Evolutionary conservation across 140 eudicot species (phyloP).

Genomic region (Oenanthe javanica): DNA sequence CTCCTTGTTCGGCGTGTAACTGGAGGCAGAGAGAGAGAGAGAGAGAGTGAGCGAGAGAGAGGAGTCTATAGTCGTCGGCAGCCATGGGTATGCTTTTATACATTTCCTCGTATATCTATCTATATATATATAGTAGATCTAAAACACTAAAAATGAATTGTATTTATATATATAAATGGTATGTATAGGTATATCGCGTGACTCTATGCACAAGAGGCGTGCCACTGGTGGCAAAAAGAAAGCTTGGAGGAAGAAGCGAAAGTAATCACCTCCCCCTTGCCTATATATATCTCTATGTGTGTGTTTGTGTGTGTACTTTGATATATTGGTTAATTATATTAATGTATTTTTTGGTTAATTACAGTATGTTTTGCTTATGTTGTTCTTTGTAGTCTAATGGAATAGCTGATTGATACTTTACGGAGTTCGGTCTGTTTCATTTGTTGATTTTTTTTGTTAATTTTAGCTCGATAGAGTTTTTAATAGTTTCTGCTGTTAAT

Average conservation of each 20-base stretch:
- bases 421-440: too few relatives aligned
- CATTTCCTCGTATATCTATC: neutral
- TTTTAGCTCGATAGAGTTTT: neutral
- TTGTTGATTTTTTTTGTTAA: too few relatives aligned
- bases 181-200: conserved; percentile 3
- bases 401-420: neutral
- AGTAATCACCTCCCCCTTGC: neutral
- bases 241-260: conserved; percentile 13
- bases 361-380: neutral
- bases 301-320: too few relatives aligned
- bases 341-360: neutral
- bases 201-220: conserved; percentile 7
- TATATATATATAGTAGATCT: neutral
- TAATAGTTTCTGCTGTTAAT: neutral
- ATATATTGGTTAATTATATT: neutral
- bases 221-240: conserved; percentile 11
- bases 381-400: neutral
- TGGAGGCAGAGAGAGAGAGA: neutral
- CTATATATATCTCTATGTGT: too few relatives aligned
- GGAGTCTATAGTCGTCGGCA: neutral
- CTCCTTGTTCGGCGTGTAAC: too few relatives aligned
- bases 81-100: neutral
- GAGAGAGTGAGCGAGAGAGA: neutral
- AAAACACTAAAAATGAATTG: neutral
- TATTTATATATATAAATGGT: neutral